phyloP scores from a whole-genome alignment of 352 stramenopile species.

The Thraustotheca clavata region DNA sequence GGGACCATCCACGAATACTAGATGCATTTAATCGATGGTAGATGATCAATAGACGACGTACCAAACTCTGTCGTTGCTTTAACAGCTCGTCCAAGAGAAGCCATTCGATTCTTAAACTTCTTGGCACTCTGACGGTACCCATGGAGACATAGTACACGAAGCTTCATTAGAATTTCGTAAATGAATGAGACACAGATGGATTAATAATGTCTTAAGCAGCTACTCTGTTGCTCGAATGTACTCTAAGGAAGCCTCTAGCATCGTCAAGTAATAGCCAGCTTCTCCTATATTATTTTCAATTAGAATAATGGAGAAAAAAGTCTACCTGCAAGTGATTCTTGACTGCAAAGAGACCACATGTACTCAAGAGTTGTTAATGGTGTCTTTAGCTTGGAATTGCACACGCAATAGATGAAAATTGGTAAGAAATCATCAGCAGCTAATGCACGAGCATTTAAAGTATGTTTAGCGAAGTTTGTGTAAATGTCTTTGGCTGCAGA shows the following conservation, averaged over 20 bases:
- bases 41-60: slow-evolving; percentile 24
- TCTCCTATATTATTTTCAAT: slow-evolving; percentile 21
- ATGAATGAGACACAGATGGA: no score
- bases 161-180: no score
- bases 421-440: slow-evolving; percentile 34
- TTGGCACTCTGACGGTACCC: slow-evolving; percentile 70
- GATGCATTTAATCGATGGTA: background rate
- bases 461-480: slow-evolving; percentile 23
- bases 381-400: slow-evolving; percentile 23
- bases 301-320: background rate
- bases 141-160: slow-evolving; percentile 76
- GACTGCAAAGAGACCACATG: slow-evolving; percentile 27
- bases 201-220: background rate
- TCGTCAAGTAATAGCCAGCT: slow-evolving; percentile 38
- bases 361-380: slow-evolving; percentile 24
- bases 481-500: slow-evolving; percentile 28
- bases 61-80: slow-evolving; percentile 77
- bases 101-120: slow-evolving; percentile 66
- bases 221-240: slow-evolving; percentile 25
- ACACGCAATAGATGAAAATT: slow-evolving; percentile 35
- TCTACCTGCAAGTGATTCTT: slow-evolving; percentile 26
- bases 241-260: slow-evolving; percentile 34
- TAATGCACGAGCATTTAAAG: background rate
- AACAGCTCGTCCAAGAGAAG: slow-evolving; percentile 56
- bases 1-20: slow-evolving; percentile 70